Evolutionary conservation across 305 asterid species (phyloP).

Genomic region (Solanum hybrid): DNA sequence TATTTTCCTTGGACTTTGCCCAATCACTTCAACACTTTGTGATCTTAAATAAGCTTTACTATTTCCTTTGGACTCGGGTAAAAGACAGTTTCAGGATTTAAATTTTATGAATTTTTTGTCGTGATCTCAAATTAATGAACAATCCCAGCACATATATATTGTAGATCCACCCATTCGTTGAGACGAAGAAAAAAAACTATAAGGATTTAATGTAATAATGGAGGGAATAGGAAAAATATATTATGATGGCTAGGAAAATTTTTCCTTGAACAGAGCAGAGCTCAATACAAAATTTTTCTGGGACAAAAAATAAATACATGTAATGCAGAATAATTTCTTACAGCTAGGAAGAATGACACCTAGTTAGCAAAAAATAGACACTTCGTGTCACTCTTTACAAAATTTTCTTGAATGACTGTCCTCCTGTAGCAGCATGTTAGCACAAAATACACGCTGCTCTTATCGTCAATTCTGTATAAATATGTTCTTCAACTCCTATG

Average conservation of each 20-base stretch:
- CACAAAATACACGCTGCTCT: not conserved
- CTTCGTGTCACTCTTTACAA: not conserved
- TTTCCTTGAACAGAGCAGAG: not conserved
- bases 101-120: not conserved
- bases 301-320: not conserved
- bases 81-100: not conserved
- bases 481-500: not conserved
- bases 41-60: not conserved
- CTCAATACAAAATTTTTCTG: not conserved
- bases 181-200: not conserved
- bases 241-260: not conserved
- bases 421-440: not conserved
- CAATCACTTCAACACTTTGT: not conserved
- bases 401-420: not conserved
- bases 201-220: not conserved
- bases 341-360: not conserved
- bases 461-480: not conserved
- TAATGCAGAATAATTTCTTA: not conserved
- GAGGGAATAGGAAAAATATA: not conserved
- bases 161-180: not conserved
- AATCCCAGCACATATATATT: too few relatives aligned
- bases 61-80: not conserved
- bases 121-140: not conserved
- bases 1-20: slow-evolving; percentile 2
- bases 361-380: not conserved